Evolutionary conservation across 495 filamentous ascomycete genomes (phyloP).

Genomic region (Massariosphaeria phaeospora): DNA sequence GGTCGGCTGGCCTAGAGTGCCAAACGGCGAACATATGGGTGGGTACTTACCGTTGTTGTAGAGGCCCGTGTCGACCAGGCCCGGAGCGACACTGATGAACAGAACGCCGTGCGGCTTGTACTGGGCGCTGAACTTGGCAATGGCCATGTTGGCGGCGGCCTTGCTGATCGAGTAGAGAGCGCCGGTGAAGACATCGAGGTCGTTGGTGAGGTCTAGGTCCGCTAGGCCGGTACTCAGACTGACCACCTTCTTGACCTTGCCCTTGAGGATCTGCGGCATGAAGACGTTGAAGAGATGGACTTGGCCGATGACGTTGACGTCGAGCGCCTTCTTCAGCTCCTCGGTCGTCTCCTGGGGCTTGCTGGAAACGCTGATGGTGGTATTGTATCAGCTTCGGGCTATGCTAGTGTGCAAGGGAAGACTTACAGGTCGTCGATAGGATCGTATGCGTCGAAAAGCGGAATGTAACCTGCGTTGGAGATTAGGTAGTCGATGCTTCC

Average conservation of each 20-base stretch:
- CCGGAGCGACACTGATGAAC: conserved; percentile 50
- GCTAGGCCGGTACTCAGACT: conserved; percentile 48
- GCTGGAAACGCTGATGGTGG: not conserved
- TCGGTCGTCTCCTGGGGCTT: conserved; percentile 8
- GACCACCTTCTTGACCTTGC: conserved; percentile 53
- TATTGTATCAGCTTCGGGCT: not conserved
- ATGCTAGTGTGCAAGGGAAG: no score
- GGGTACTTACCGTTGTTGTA: no score
- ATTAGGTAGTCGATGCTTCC: conserved; percentile 41
- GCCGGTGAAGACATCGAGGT: conserved; percentile 31
- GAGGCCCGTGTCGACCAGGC: conserved; percentile 44
- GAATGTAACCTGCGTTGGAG: conserved; percentile 36
- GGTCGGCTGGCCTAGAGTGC: no score
- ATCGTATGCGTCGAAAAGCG: conserved; percentile 33
- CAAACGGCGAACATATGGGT: no score
- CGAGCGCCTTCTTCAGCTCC: conserved; percentile 27
- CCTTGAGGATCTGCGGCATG: conserved; percentile 49
- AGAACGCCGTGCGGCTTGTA: conserved; percentile 51
- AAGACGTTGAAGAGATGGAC: conserved; percentile 52
- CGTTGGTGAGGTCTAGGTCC: conserved; percentile 45
- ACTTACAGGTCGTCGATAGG: conserved; percentile 39
- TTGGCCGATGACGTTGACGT: conserved; percentile 46
- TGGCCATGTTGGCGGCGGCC: conserved; percentile 44
- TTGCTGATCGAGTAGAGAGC: conserved; percentile 44
- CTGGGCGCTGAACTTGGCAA: conserved; percentile 48